Base-by-base conservation (phyloP, 805 yeast species). In the Yamadazyma phyllophila region DNA sequence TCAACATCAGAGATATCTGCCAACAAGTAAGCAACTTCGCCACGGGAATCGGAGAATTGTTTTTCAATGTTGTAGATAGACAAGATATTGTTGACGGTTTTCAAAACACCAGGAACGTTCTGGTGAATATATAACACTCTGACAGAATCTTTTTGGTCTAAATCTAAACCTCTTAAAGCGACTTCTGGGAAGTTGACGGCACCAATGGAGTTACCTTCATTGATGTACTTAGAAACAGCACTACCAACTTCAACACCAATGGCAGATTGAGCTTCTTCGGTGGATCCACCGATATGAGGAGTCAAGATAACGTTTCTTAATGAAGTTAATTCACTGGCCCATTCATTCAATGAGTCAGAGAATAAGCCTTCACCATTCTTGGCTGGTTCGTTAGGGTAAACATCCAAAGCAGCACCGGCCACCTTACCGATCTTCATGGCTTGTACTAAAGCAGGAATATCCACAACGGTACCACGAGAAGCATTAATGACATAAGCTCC, bases 151-250 rank as follows among this genome's bases (percentile, higher is more conserved):
- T 86, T 84, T 67, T 88, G 96, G 63, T 88, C 96, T 68, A 85
- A 78, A 60, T 89, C 88, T 55, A 89, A 74, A 29, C 90, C 85
- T 73, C 97, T 87, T 59, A 94, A 77, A 20, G 92, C 73, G 54
- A 94, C 97, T 75, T 94, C 98, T 61, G 99, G 99, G 96, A 94
- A 91, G 80, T 94, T 94, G 48, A 92, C 99, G 5, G 98, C 91
- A 60, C 97, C 98, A 41, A 80, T 80, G 12, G 98, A 87, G 60
- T 82, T 77, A 76, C 99, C 99, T 76, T 92, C 98, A 71, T 91
- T 92, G 67, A 94, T 86, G 75, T 90, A 94, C 65, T 88, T 88
- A 54, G 91, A 77, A 60, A 94, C 77, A 33, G 96, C 83, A 38
- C 85, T 76, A 49, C 85, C 88, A 50, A 94, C 99, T 74, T 94